Conservation (phyloP, 2,329 filamentous ascomycete species). For the Coleophoma crateriformis region DNA sequence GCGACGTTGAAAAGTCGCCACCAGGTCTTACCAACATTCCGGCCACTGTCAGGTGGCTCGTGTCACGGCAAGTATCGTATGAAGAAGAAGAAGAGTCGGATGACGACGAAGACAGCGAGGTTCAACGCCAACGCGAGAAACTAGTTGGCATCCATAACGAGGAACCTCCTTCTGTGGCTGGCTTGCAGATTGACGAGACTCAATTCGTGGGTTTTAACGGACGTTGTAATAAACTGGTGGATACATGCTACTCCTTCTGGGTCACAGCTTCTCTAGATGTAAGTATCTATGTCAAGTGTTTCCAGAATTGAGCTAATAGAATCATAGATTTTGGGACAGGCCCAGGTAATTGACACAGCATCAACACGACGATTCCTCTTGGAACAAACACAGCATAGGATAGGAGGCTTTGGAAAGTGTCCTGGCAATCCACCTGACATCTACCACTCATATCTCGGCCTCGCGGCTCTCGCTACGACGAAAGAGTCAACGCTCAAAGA, state of each 20-base stretch:
- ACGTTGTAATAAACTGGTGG: slow-evolving; percentile 81
- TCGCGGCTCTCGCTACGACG: slow-evolving; percentile 72
- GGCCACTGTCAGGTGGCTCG: slow-evolving; percentile 47
- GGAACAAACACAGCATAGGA: slow-evolving; percentile 77
- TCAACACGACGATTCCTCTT: slow-evolving; percentile 75
- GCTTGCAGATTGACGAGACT: slow-evolving; percentile 16
- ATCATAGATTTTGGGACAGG: slow-evolving; percentile 49
- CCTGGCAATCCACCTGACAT: slow-evolving; percentile 67
- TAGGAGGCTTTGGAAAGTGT: slow-evolving; percentile 76
- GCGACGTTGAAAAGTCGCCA: slow-evolving; percentile 1
- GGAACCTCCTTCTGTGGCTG: slow-evolving; percentile 22
- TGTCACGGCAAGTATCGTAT: slow-evolving; percentile 59
- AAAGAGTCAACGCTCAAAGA: slow-evolving; percentile 63
- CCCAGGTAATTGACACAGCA: slow-evolving; percentile 49
- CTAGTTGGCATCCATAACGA: slow-evolving; percentile 11
- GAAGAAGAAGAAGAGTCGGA: slow-evolving; percentile 36
- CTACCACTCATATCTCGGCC: slow-evolving; percentile 83
- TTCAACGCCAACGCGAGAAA: neutral
- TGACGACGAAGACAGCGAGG: slow-evolving; percentile 21
- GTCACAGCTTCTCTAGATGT: slow-evolving; percentile 59
- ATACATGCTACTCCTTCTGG: slow-evolving; percentile 98
- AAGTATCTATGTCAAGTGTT: slow-evolving; percentile 11
- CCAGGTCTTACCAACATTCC: slow-evolving; percentile 28
- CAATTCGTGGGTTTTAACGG: slow-evolving; percentile 75
- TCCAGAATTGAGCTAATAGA: slow-evolving; percentile 16